A percentile compares a stretch with the other conserved stretches of the same genome.
These are phyloP conservation scores for Kodamaea fungicola DNA, from an alignment of 1,139 yeast genomes.

Conservation along the genomic window DNA sequence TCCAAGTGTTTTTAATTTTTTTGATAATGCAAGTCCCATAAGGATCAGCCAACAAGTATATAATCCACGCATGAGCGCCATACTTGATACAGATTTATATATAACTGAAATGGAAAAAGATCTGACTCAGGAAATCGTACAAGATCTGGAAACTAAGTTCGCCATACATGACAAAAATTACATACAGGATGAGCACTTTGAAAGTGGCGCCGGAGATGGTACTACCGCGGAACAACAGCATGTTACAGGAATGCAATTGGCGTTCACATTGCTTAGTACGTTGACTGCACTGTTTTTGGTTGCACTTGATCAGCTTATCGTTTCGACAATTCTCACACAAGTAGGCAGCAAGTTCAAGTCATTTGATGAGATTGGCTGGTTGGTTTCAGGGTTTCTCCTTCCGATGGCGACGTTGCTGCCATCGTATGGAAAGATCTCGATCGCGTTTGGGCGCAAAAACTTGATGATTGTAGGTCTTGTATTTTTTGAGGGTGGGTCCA, in stretches of 20 bases:
- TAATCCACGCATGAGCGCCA: too few relatives aligned
- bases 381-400: constrained; percentile 18
- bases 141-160: too few relatives aligned
- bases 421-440: constrained; percentile 20
- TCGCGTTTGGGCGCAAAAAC: constrained; percentile 20
- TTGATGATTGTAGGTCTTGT: constrained; percentile 17
- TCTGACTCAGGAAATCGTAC: too few relatives aligned
- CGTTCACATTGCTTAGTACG: constrained; percentile 14
- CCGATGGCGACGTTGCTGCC: constrained; percentile 21
- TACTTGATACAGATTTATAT: too few relatives aligned
- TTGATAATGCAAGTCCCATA: too few relatives aligned
- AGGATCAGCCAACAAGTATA: too few relatives aligned
- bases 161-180: too few relatives aligned
- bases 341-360: constrained; percentile 18
- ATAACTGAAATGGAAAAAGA: too few relatives aligned
- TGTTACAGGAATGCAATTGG: constrained; percentile 35
- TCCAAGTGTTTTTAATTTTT: too few relatives aligned
- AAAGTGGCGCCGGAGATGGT: constrained; percentile 59
- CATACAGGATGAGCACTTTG: constrained; percentile 17
- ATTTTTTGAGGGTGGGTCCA: constrained; percentile 20
- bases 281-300: constrained; percentile 17
- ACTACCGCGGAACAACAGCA: constrained; percentile 48
- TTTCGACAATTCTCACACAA: constrained; percentile 18
- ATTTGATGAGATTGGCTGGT: constrained; percentile 20
- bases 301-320: constrained; percentile 23